A percentile compares a stretch with the other conserved stretches of the same genome.
Conservation (phyloP, 2,329 filamentous ascomycete genomes). For the Elsinoe batatas region DNA sequence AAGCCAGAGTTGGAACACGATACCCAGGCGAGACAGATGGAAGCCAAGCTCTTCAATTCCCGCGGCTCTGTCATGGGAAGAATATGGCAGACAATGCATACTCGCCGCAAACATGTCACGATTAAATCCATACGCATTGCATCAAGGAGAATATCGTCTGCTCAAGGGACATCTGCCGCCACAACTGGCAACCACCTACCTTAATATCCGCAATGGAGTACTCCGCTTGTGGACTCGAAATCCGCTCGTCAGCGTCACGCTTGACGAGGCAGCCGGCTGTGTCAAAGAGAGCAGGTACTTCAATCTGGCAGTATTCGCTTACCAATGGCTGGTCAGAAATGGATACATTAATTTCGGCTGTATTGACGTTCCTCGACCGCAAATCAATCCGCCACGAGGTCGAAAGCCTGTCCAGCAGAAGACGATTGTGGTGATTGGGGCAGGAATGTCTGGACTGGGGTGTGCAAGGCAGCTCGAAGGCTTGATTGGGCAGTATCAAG, state of each 20-base stretch:
- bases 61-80: conserved; percentile 55
- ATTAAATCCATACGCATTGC: conserved; percentile 79
- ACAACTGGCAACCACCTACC: conserved; percentile 83
- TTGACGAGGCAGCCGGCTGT: conserved; percentile 82
- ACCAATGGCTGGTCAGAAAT: conserved; percentile 80
- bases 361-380: conserved; percentile 53
- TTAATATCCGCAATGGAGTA: conserved; percentile 94
- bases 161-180: conserved; percentile 74
- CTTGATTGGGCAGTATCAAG: conserved; percentile 70
- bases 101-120: conserved; percentile 80
- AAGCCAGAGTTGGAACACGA: conserved; percentile 8
- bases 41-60: conserved; percentile 63
- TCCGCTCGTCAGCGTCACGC: conserved; percentile 69
- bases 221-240: conserved; percentile 82
- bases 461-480: conserved; percentile 85
- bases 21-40: conserved; percentile 16
- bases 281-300: conserved; percentile 83
- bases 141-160: conserved; percentile 72
- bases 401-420: conserved; percentile 46
- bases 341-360: conserved; percentile 98
- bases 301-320: conserved; percentile 75
- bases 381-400: conserved; percentile 26
- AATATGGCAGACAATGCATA: conserved; percentile 88
- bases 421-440: conserved; percentile 78
- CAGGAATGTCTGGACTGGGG: conserved; percentile 86